These are phyloP conservation scores for Phytophthora brassicae DNA, from an alignment of 352 stramenopile genomes.

Conservation along the genomic window DNA sequence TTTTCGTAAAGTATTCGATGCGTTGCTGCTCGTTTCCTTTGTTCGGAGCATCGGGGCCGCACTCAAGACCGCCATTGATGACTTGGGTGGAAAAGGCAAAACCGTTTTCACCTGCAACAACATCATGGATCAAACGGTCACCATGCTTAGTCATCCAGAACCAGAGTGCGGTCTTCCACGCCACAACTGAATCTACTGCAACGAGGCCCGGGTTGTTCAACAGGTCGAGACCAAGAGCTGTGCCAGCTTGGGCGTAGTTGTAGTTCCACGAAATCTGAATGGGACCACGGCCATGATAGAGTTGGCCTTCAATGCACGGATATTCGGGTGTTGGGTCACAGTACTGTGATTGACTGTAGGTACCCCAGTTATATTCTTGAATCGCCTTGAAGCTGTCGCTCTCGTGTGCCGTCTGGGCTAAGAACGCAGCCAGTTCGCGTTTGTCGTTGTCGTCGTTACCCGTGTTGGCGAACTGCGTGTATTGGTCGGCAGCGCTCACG, in stretches of 20 bases:
- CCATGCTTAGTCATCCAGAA: constrained; percentile 53
- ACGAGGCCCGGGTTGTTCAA: constrained; percentile 42
- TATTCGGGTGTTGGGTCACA: constrained; percentile 42
- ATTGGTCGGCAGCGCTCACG: constrained; percentile 32
- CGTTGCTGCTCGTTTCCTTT: constrained; percentile 39
- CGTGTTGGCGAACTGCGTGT: constrained; percentile 48
- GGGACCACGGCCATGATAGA: constrained; percentile 50
- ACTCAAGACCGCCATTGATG: constrained; percentile 32
- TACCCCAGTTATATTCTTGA: constrained; percentile 40
- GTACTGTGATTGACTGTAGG: constrained; percentile 45
- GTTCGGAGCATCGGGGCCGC: constrained; percentile 35
- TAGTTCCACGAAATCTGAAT: constrained; percentile 63
- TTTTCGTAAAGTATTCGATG: constrained; percentile 30
- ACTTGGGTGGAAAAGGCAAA: constrained; percentile 41
- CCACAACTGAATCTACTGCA: constrained; percentile 29
- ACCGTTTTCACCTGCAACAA: constrained; percentile 34
- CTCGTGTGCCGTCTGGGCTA: constrained; percentile 47
- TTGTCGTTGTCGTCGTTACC: constrained; percentile 43
- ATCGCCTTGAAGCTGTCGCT: constrained; percentile 46
- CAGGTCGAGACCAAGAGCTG: constrained; percentile 40
- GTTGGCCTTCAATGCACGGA: constrained; percentile 34
- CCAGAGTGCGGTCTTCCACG: constrained; percentile 55
- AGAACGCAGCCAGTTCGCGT: constrained; percentile 44
- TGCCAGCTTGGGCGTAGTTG: constrained; percentile 49
- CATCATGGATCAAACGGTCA: constrained; percentile 45